Base-by-base conservation (phyloP, 176 grass and related monocot species). In the Oryza glaberrima region DNA sequence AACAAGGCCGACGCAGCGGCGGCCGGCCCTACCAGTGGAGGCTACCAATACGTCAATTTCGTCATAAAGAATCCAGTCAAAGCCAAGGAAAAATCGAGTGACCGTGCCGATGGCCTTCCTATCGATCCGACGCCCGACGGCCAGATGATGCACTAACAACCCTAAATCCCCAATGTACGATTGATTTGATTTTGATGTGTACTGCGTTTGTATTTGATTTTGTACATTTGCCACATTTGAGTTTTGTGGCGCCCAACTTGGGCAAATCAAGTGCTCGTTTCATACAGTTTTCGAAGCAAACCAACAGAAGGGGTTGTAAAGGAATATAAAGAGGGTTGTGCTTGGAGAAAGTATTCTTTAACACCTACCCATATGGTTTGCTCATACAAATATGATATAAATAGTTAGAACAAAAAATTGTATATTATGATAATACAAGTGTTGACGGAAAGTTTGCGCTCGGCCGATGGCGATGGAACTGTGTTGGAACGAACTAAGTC, bases 121-220 rank as follows among this genome's bases (percentile, higher is more conserved):
- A 44, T 72, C 51, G 69, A 88, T 9, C 84, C 85, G 3, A 81
- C 85, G 12, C 85, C 86, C 0, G 74, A 83, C 36, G 54, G 54
- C 19, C 19, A 58, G 6, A 6, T 56, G 49, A 6, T 56, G 49
- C 49, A n/a, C 20, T 58, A 7, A 58, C 54, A 58, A 15, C 54
- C 19, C 3, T 6, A n/a, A 58, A 58, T 5, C 54, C 19, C 3
- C 6, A 58, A 58, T 8, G 19, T 6, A 58, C 54, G 19, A n/a
- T 58, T 58, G 54, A n/a, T 58, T 0, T 58, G 54, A 58, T 9
- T 58, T 0, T 58, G 54, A 58, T 9, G 17, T 2, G 19, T 20
- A 20, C 19, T n/a, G 6, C 0, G 19, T n/a, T 58, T 58, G 54
- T 58, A 9, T 2, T 58, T 58, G 7, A 58, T 8, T 58, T n/a